These are phyloP conservation scores for Globisporangium spiculum DNA, from an alignment of 352 stramenopile species.

Conservation along the genomic window DNA sequence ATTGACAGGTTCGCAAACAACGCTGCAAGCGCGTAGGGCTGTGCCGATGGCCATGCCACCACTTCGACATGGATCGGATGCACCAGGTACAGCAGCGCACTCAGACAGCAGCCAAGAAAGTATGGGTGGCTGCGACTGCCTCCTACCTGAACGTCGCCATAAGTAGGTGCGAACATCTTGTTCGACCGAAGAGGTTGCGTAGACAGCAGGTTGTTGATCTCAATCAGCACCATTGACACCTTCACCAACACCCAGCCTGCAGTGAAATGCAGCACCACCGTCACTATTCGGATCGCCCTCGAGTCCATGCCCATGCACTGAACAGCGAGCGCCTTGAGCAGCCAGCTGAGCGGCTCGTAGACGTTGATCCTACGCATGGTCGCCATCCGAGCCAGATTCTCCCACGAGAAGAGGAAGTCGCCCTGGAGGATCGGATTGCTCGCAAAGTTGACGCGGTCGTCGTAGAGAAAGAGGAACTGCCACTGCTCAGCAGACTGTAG, in stretches of 20 bases:
- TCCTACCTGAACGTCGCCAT: neutral
- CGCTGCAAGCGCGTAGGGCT: conserved; percentile 59
- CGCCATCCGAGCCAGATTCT: conserved; percentile 44
- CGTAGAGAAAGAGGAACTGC: conserved; percentile 52
- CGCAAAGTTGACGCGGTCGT: conserved; percentile 63
- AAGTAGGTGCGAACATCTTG: neutral
- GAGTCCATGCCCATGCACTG: conserved; percentile 34
- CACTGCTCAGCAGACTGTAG: conserved; percentile 13
- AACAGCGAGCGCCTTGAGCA: conserved; percentile 52
- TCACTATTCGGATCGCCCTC: conserved; percentile 39
- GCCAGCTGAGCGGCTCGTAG: conserved; percentile 66
- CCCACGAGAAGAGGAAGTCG: conserved; percentile 22
- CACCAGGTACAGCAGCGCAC: conserved; percentile 44
- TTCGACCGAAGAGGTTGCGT: neutral
- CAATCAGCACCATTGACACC: conserved; percentile 26
- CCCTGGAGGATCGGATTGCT: conserved; percentile 43
- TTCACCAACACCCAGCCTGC: conserved; percentile 26
- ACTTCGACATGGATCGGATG: conserved; percentile 51
- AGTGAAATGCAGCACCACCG: conserved; percentile 39
- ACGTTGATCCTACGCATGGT: conserved; percentile 60
- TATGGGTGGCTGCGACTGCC: neutral
- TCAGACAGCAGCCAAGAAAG: conserved; percentile 34
- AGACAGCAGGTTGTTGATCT: conserved; percentile 15
- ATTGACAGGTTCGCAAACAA: conserved; percentile 52
- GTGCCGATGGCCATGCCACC: conserved; percentile 34